Base-by-base conservation (phyloP, 164 flowering plant species). In the Vitis labrusca region DNA sequence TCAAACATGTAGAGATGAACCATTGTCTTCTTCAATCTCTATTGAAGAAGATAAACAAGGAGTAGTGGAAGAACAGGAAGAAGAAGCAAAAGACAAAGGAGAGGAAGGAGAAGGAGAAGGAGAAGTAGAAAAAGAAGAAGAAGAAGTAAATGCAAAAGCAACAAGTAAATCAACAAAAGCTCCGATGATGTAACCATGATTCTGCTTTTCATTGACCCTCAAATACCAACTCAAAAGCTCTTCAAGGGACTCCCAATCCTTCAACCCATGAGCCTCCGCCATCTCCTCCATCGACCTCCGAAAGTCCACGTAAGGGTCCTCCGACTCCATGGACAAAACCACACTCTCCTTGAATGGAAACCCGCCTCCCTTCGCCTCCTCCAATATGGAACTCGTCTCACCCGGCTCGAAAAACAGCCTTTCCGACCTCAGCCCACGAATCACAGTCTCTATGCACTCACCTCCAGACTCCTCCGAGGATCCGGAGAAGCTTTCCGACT, bases 151-250 rank as follows among this genome's bases (percentile, higher is more conserved):
- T 44, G 83, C 77, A 63, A 86, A 49, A 44, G 77, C 73, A 48
- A 87, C 70, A n/a, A 91, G 77, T 77, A 91, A 79, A 82, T 91
- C 98, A 53, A 91, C 89, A 68, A 93, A 93, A 12, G 98, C 98
- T 9, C 81, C 88, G 32, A 91, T 73, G 2, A 93, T 89, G 53
- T 74, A 85, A 13, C 86, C 88, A 76, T 93, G 97, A 51, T 83
- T 86, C 47, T 54, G 79, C 73, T 82, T 83, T 9, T 75, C 91
- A 73, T 93, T 93, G 3, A 84, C 84, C 77, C 51, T 87, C 83
- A 93, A 77, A 70, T 89, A 93, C 84, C 91, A 89, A 15, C 76
- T 64, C 56, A 93, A 63, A 17, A 93, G 81, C 82, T 88, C 90
- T 69, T 91, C 88, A 61, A 93, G 81, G 67, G 76, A 70, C 1